Conservation (phyloP, 371 early-diverging fungal species). For the Mortierella sp. region DNA sequence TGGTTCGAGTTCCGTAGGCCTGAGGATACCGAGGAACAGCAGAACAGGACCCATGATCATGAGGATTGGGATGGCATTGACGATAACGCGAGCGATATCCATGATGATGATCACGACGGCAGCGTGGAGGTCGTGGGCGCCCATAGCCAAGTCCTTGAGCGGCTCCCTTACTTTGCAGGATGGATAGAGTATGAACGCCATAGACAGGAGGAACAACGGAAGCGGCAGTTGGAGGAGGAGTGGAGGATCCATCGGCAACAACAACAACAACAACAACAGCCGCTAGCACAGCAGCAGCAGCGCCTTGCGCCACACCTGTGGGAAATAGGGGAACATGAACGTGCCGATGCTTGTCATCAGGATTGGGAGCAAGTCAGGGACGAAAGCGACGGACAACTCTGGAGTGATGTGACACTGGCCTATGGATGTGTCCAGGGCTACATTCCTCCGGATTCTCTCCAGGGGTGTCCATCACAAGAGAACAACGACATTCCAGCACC, state of each 20-base stretch:
- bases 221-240: constrained; percentile 18
- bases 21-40: too few species aligned
- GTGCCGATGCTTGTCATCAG: too few species aligned
- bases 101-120: neutral
- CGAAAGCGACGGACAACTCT: neutral
- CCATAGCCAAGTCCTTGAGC: constrained; percentile 11
- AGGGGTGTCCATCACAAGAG: too few species aligned
- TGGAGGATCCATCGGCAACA: constrained; percentile 18
- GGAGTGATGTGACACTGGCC: neutral
- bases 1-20: constrained; percentile 28
- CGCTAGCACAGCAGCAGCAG: neutral
- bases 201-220: constrained; percentile 7
- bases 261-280: neutral
- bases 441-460: neutral
- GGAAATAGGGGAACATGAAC: neutral
- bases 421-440: neutral
- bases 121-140: constrained; percentile 12
- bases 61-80: neutral
- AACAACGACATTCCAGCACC: neutral
- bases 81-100: neutral
- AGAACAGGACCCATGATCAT: neutral
- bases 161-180: constrained; percentile 3
- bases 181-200: constrained; percentile 31
- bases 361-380: too few species aligned
- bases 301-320: too few species aligned